A percentile compares a stretch with the other conserved stretches of the same genome.
Conservation (phyloP, 2,329 filamentous ascomycete genomes). For the Ophiostoma tasmaniense region DNA sequence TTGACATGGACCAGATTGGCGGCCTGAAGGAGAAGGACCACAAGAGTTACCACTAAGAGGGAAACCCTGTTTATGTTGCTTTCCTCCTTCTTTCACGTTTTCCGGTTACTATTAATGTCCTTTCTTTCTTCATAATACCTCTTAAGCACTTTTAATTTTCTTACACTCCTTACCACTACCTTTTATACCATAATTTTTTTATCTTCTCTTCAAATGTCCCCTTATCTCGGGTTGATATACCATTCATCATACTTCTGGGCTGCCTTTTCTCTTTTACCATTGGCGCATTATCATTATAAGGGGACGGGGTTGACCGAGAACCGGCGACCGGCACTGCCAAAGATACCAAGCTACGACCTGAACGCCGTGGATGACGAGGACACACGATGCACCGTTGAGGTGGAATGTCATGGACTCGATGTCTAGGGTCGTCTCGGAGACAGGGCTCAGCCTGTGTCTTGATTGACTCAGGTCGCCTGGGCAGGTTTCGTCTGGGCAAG, state of each 20-base stretch:
- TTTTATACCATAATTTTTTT: slow-evolving; percentile 5
- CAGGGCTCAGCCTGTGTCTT: not conserved
- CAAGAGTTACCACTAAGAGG: slow-evolving; percentile 28
- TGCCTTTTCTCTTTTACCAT: slow-evolving; percentile 3
- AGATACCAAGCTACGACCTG: not conserved
- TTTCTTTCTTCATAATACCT: slow-evolving; percentile 2
- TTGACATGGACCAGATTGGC: slow-evolving; percentile 91
- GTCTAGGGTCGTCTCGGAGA: not conserved
- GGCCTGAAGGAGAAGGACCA: slow-evolving; percentile 84
- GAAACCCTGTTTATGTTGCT: slow-evolving; percentile 3
- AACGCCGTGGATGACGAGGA: not conserved
- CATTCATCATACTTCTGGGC: not conserved
- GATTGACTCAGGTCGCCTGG: not conserved
- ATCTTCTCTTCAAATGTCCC: not conserved
- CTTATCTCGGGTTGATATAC: not conserved
- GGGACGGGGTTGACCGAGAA: not conserved
- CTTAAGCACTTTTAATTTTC: not conserved
- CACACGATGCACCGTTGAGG: not conserved
- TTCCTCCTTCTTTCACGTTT: slow-evolving; percentile 11
- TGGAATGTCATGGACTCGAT: not conserved
- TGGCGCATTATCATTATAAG: slow-evolving; percentile 10
- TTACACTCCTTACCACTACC: slow-evolving; percentile 11
- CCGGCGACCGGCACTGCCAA: not conserved
- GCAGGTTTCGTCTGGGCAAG: not conserved
- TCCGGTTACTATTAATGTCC: slow-evolving; percentile 1